Evolutionary conservation across 371 early-diverging fungal species (phyloP).

Genomic region (Rhizopus delemar): DNA sequence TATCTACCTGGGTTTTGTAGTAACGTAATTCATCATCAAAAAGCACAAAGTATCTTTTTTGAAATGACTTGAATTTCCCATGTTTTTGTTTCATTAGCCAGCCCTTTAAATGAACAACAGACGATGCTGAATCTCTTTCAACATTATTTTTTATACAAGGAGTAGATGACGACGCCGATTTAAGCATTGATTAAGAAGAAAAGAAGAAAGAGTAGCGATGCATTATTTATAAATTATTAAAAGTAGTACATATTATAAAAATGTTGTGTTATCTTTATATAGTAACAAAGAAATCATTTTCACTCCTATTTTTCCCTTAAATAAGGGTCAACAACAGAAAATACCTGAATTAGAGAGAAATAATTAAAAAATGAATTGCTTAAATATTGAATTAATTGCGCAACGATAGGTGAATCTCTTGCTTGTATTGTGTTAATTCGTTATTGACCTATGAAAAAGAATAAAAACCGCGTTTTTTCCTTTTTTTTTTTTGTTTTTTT

Average conservation of each 20-base stretch:
- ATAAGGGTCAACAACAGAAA: no score
- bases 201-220: neutral
- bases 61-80: constrained; percentile 34
- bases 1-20: constrained; percentile 19
- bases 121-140: constrained; percentile 5
- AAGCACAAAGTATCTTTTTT: constrained; percentile 24
- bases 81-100: constrained; percentile 48
- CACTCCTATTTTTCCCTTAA: no score
- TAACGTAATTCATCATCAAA: constrained; percentile 21
- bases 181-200: neutral
- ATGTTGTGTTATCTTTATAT: neutral
- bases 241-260: no score
- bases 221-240: constrained; percentile 1
- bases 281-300: neutral
- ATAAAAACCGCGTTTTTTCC: no score
- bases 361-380: no score
- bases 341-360: no score
- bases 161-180: neutral
- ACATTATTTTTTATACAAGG: constrained; percentile 22
- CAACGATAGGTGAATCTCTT: no score
- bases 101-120: constrained; percentile 25
- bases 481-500: no score
- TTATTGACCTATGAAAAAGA: no score
- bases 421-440: no score
- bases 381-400: no score